Conservation (phyloP, 352 stramenopile genomes). For the Phytophthora litchii region DNA sequence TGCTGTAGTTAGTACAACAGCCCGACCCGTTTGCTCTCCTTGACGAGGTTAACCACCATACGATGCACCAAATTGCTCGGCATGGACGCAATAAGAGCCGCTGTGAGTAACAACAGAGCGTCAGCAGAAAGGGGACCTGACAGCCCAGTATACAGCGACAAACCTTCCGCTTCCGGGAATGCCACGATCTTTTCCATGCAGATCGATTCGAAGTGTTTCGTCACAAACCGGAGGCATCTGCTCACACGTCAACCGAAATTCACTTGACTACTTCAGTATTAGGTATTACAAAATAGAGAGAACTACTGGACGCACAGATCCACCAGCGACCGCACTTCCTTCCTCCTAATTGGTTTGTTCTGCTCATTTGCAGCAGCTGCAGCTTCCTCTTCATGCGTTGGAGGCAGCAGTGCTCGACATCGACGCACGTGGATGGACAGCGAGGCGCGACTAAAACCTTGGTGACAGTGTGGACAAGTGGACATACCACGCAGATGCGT, state of each 20-base stretch:
- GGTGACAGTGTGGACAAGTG: slow-evolving; percentile 59
- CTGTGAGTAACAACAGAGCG: slow-evolving; percentile 27
- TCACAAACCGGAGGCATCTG: slow-evolving; percentile 67
- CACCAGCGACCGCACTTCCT: slow-evolving; percentile 52
- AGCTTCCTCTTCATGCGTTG: slow-evolving; percentile 30
- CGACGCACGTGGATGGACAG: slow-evolving; percentile 67
- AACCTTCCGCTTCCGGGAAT: slow-evolving; percentile 70
- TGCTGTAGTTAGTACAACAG: not conserved
- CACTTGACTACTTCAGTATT: no score
- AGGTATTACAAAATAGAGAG: not conserved
- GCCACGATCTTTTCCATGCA: slow-evolving; percentile 68
- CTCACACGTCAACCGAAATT: not conserved
- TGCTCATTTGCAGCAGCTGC: slow-evolving; percentile 13
- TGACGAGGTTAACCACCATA: slow-evolving; percentile 69
- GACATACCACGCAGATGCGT: slow-evolving; percentile 31
- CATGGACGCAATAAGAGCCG: slow-evolving; percentile 66
- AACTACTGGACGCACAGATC: slow-evolving; percentile 47
- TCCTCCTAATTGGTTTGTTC: slow-evolving; percentile 26
- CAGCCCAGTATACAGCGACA: not conserved
- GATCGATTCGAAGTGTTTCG: slow-evolving; percentile 71
- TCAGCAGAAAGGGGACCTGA: not conserved
- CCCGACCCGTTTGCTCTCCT: slow-evolving; percentile 57
- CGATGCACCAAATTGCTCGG: slow-evolving; percentile 67
- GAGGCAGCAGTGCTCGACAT: slow-evolving; percentile 52
- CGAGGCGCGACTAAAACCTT: slow-evolving; percentile 64